phyloP scores from a whole-genome alignment of 176 grass and related monocot genomes.

The maize (Zea mays) region DNA sequence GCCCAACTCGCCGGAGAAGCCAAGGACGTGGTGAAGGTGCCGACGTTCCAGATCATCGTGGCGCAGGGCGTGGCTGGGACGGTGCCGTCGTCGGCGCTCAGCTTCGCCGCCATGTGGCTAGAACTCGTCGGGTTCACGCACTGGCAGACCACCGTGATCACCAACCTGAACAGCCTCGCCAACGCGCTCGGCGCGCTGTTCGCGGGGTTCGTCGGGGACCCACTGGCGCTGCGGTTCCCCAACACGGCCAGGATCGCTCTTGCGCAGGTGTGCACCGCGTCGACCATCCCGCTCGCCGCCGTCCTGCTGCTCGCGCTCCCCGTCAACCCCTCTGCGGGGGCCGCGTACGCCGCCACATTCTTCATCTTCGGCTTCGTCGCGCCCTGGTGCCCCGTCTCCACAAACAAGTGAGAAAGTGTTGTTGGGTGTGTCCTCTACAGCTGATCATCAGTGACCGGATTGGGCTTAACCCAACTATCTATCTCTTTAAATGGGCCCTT shows the following conservation, averaged over 20 bases:
- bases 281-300: constrained; percentile 13
- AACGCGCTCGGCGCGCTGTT: constrained; percentile 30
- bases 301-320: constrained; percentile 24
- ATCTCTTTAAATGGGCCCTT: no score
- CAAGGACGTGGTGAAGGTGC: constrained; percentile 34
- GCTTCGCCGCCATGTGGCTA: constrained; percentile 44
- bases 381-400: constrained; percentile 25
- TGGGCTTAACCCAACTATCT: no score
- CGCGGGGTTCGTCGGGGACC: constrained; percentile 27
- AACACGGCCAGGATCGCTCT: constrained; percentile 23
- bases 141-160: constrained; percentile 32
- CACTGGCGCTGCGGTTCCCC: constrained; percentile 31
- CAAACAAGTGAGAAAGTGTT: constrained; percentile 42
- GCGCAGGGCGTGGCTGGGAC: constrained; percentile 34
- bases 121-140: constrained; percentile 49
- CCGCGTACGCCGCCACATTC: constrained; percentile 18
- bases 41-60: constrained; percentile 43
- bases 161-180: not conserved
- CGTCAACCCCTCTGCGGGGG: not conserved
- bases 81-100: constrained; percentile 38
- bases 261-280: constrained; percentile 39
- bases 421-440: no score
- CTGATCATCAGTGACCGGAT: no score
- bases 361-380: constrained; percentile 31
- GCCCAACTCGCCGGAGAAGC: constrained; percentile 24